These are phyloP conservation scores for Pestalotiopsis sp. DNA, from an alignment of 2,329 filamentous ascomycete genomes.

Conservation along the genomic window DNA sequence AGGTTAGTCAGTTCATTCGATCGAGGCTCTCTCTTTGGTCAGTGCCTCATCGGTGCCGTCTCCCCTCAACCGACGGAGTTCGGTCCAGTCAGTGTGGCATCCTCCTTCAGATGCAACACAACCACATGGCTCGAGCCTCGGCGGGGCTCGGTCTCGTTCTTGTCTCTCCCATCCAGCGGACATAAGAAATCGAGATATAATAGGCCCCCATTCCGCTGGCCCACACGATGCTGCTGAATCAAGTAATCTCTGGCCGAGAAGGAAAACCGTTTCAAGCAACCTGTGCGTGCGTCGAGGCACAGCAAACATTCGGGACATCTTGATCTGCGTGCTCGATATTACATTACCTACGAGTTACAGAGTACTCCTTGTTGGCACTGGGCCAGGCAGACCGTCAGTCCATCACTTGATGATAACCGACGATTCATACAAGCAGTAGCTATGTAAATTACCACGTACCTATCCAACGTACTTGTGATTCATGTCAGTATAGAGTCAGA, in stretches of 20 bases:
- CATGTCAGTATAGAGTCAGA: too few species aligned
- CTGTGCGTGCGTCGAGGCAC: background rate
- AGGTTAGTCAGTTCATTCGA: background rate
- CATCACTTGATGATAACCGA: background rate
- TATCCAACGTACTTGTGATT: too few species aligned
- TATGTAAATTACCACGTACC: too few species aligned
- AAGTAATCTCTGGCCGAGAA: background rate
- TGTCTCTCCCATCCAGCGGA: background rate
- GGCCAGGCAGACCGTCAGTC: background rate
- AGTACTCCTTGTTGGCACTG: background rate
- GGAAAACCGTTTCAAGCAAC: background rate
- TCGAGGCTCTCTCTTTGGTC: background rate
- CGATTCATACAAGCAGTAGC: background rate
- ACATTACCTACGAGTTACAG: background rate
- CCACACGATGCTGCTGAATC: background rate
- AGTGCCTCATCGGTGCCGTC: background rate
- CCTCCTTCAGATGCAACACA: background rate
- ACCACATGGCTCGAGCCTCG: slow-evolving; percentile 5
- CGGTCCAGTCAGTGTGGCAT: background rate
- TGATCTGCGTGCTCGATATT: background rate
- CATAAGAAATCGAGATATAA: background rate
- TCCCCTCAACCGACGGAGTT: background rate
- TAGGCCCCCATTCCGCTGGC: background rate
- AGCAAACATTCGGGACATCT: background rate
- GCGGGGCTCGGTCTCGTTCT: background rate